Percentiles rank a stretch among this genome's conserved stretches.
phyloP scores from a whole-genome alignment of 169 alveolate species.

The Plasmodium billcollinsi region DNA sequence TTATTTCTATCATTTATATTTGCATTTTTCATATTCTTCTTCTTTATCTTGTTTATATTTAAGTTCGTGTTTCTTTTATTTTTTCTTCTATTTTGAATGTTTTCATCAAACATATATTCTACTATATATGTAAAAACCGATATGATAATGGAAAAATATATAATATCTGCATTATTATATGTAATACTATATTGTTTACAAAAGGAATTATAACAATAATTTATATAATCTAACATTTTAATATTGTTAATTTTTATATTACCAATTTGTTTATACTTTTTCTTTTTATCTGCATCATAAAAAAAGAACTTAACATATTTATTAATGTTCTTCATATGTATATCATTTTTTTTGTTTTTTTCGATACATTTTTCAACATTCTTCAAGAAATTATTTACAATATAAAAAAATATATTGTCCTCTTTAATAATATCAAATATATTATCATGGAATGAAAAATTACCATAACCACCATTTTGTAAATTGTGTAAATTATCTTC shows the following conservation, averaged over 20 bases:
- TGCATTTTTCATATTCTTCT: too few relatives aligned
- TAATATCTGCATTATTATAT: constrained; percentile 12
- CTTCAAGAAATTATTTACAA: constrained; percentile 37
- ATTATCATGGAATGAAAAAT: not conserved
- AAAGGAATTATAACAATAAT: constrained; percentile 49
- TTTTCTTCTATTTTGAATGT: constrained; percentile 5
- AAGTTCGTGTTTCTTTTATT: not conserved
- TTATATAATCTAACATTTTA: constrained; percentile 39
- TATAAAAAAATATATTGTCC: constrained; percentile 29
- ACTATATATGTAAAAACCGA: constrained; percentile 24
- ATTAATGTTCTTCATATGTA: not conserved
- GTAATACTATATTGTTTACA: not conserved
- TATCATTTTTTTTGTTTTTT: constrained; percentile 1
- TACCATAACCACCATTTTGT: not conserved
- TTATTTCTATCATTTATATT: too few relatives aligned
- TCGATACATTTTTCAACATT: not conserved
- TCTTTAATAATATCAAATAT: constrained; percentile 18
- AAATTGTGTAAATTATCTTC: not conserved
- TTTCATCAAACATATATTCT: constrained; percentile 42
- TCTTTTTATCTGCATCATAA: not conserved
- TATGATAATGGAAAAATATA: constrained; percentile 43
- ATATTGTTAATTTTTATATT: constrained; percentile 25
- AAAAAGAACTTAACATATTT: constrained; percentile 52
- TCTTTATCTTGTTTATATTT: too few relatives aligned
- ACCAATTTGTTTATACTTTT: too few relatives aligned